Conservation (phyloP, 2,329 filamentous ascomycete species). For the Calonectria naviculata region DNA sequence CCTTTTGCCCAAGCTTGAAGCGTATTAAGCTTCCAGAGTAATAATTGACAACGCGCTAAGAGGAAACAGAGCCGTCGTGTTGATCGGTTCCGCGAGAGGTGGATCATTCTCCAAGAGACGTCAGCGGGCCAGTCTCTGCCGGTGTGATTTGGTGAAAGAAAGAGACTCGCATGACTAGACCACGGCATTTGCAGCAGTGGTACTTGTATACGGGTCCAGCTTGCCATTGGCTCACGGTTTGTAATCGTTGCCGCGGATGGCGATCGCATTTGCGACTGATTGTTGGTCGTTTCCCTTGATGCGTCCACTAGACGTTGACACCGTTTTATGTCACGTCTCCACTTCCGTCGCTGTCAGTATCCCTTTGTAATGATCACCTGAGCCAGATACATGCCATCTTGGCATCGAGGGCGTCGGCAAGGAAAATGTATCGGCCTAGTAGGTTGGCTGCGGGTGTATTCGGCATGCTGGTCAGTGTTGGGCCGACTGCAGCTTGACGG, state of each 20-base stretch:
- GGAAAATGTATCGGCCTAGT: neutral
- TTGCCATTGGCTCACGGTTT: conserved; percentile 13
- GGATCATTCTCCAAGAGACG: conserved; percentile 13
- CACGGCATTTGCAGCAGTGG: conserved; percentile 1
- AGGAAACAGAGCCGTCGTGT: neutral
- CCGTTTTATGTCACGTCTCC: conserved; percentile 10
- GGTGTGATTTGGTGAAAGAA: conserved; percentile 3
- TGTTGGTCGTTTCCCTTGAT: conserved; percentile 1
- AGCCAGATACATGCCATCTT: conserved; percentile 6
- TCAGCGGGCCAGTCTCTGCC: conserved; percentile 14
- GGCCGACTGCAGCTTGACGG: conserved; percentile 1
- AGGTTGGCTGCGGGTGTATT: conserved; percentile 7
- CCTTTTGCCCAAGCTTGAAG: neutral
- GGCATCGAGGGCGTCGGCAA: conserved; percentile 4
- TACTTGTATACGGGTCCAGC: neutral
- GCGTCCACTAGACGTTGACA: neutral
- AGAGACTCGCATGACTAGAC: conserved; percentile 11
- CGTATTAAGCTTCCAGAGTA: neutral
- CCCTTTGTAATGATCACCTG: neutral
- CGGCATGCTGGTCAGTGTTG: neutral
- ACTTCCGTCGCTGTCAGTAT: conserved; percentile 1
- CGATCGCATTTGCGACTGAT: neutral
- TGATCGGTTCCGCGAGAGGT: neutral
- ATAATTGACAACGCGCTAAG: neutral
- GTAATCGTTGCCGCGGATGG: conserved; percentile 21